Base-by-base conservation (phyloP, 1,284 basidiomycete species). In the Heterobasidion annosum region DNA sequence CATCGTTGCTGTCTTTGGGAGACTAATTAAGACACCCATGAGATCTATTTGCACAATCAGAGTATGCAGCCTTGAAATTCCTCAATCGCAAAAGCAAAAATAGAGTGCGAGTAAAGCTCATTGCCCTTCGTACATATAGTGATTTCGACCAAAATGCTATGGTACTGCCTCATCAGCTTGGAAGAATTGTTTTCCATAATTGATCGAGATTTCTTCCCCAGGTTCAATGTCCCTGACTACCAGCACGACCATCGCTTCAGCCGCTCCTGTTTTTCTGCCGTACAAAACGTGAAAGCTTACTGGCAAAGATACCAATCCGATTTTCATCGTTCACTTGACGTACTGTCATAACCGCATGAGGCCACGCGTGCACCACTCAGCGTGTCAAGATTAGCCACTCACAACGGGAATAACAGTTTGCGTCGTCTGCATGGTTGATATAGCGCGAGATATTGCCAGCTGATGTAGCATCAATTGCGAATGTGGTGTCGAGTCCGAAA, bases 371-470 rank as follows among this genome's bases (percentile, higher is more conserved):
- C 42, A 34, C n/a, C 13, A n/a, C 10, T 6, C 10, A 53, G 18
- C 18, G n/a, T 10, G 46, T 62, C 10, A 58, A 16, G n/a, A n/a
- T 6, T 15, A 8, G 15, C 18, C 8, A 43, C 70, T 54, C 57
- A 81, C 81, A 57, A 16, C 10, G 53, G 5, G 76, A 71, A 0
- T 52, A 51, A 50, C 78, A 77, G 56, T 82, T 82, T 1, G 67
- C 66, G 8, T 58, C 50, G 3, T 58, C 56, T 5, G 56, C 62
- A 52, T 84, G 77, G 56, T 85, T 85, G 34, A 85, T 67, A 59
- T 76, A 85, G 18, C 82, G 68, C 5, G 75, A 73, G 51, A 73
- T 70, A 62, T 83, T 84, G 0, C 81, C 82, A 1, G 71, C 61
- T 34, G 66, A 63, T n/a, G 68, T 67, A 33, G 78, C 75, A 62